Base-by-base conservation (phyloP, 805 yeast genomes). In the Candida maris region DNA sequence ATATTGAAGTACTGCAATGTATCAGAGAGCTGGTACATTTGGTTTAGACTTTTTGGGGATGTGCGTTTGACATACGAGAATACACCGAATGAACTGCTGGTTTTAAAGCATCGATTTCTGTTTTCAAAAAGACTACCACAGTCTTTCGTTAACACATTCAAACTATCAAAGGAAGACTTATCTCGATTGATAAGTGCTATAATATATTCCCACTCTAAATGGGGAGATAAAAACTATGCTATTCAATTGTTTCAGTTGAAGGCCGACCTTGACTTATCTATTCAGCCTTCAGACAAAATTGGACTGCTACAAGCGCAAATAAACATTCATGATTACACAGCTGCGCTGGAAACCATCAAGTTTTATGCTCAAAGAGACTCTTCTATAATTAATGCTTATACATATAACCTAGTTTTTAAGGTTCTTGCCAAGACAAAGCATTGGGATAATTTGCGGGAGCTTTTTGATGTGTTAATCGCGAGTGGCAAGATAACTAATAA, bases 391-490 rank as follows among this genome's bases (percentile, higher is more conserved):
- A 37, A 40, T 25, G 15, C 32, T 9, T 43, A 48, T 28, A 44
- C 53, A 5, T 40, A 41, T 19, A 39, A 47, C 14, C 30, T 41
- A 3, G 32, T 54, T 4, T 45, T 52, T n/a, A 23, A 38, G 9
- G 34, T 42, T n/a, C 40, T 54, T 7, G 44, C 59, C 2, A 40
- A 44, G 17, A 40, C 38, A n/a, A 34, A 40, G 8, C 40, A 41
- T 42, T 82, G 85, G 85, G 57, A 57, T 15, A 58, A 68, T 6
- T 58, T 84, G 39, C 81, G 77, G 53, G 46, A 57, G 9, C 72
- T 73, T 32, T 81, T 82, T 52, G 81, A 78, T 48, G 67, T 64
- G 16, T 64, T 73, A 54, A 74, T 75, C 48, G 77, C 74, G 1
- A 56, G 64, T n/a, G 79, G 76, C 2, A 62, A 71, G 27, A 56